A percentile compares a stretch with the other conserved stretches of the same genome.
Conservation (phyloP, 148 eudicot species). For the Selenicereus undatus region DNA sequence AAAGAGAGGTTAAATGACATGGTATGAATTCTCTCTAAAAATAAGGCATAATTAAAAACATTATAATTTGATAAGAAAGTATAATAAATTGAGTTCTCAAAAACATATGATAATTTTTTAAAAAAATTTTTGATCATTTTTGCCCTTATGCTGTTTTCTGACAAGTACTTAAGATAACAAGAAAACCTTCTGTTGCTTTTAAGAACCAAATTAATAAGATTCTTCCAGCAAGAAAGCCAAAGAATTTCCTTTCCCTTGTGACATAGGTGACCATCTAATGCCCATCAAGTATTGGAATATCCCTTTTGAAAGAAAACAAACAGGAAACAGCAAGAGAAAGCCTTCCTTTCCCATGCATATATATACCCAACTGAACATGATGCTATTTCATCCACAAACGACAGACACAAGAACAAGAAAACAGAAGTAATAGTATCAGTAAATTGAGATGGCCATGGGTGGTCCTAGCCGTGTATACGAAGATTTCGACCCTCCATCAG, state of each 20-base stretch:
- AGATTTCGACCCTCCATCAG: constrained; percentile 42
- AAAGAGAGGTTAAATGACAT: too few species aligned
- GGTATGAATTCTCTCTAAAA: too few species aligned
- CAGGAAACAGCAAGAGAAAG: neutral
- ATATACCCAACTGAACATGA: constrained; percentile 9
- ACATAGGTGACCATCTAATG: constrained; percentile 26
- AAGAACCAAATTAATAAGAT: constrained; percentile 13
- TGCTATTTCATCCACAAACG: constrained; percentile 16
- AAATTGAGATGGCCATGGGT: constrained; percentile 20
- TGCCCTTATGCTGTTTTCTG: neutral
- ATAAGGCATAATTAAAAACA: too few species aligned
- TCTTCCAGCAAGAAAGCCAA: constrained; percentile 24
- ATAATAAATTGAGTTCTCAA: too few species aligned
- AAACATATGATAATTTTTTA: too few species aligned
- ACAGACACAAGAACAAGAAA: constrained; percentile 8
- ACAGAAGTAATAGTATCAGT: neutral
- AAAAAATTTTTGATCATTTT: too few species aligned
- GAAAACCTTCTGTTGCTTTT: neutral
- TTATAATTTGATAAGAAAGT: too few species aligned
- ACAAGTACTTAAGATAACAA: neutral
- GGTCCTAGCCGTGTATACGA: constrained; percentile 33
- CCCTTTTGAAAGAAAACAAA: constrained; percentile 25
- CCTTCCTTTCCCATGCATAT: neutral
- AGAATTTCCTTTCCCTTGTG: constrained; percentile 30
- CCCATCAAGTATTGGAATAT: constrained; percentile 24